Base-by-base conservation (phyloP, 2,329 filamentous ascomycete genomes). In the Aspergillus spinulosporus region DNA sequence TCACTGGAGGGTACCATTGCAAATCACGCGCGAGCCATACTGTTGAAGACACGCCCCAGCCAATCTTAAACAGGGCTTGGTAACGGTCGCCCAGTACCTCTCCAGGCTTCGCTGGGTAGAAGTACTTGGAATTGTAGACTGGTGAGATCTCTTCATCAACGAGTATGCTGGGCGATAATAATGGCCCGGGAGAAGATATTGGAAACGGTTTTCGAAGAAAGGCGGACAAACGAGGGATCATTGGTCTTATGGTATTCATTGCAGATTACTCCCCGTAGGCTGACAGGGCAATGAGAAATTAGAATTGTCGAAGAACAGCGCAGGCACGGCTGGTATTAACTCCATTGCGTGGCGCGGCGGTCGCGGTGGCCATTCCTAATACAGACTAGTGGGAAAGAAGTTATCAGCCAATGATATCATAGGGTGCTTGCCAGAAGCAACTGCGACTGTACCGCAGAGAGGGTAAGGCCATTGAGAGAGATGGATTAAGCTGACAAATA, bases 111-210 rank as follows among this genome's bases (percentile, higher is more conserved):
- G 68, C 73, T 6, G 74, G 74, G 58, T 78, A 79, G 57, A 74
- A 78, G 1, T 60, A 59, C 4, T 69, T 64, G 0, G 72, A 58
- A 4, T 65, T 56, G 54, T 78, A 78, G n/a, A 59, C 67, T 0
- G 72, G 71, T 5, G 70, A 58, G 2, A 59, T 61, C 52, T 78
- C 77, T 57, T 80, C 76, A 40, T 79, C 75, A n/a, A 76, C 59
- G 8, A 58, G 60, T 52, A 61, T 64, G 43, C 46, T 34, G 6
- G 59, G 62, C 2, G 64, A 58, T 63, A 68, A 62, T 60, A 32
- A 56, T 48, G 66, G 58, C 31, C 61, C 64, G 1, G 59, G 52
- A 62, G 66, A 57, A 62, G 68, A 59, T 11, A 65, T 61, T 12
- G 61, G 32, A 57, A 69, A 63, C 2, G 62, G 64, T 61, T 64